Conservation (phyloP, 495 filamentous ascomycete species). For the Penicillium soppii region DNA sequence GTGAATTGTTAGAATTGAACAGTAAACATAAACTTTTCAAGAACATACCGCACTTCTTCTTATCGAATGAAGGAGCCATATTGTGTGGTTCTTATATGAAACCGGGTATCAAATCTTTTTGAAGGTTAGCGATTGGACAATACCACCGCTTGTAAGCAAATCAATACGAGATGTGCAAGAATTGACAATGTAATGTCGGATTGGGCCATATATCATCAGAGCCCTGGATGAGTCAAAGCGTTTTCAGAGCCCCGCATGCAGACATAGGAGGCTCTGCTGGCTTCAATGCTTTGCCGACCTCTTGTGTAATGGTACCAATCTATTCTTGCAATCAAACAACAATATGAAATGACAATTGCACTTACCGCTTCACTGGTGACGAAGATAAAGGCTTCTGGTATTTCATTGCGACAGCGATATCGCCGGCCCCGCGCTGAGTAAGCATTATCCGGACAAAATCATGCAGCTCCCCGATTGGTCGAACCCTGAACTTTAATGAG, state of each 20-base stretch:
- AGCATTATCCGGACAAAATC: constrained; percentile 15
- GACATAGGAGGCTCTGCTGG: not conserved
- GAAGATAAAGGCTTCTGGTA: constrained; percentile 27
- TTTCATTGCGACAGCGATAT: constrained; percentile 33
- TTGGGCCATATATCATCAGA: constrained; percentile 1
- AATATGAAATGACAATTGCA: constrained; percentile 5
- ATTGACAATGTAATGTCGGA: not conserved
- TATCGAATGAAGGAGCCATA: constrained; percentile 37
- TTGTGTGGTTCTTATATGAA: constrained; percentile 14
- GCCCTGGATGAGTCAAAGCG: constrained; percentile 11
- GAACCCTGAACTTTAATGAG: not conserved
- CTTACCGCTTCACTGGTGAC: constrained; percentile 30
- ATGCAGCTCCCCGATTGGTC: constrained; percentile 18
- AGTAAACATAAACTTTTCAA: not conserved
- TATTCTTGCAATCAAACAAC: not conserved
- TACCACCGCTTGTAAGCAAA: too few species aligned
- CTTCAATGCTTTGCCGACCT: constrained; percentile 7
- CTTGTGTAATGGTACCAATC: not conserved
- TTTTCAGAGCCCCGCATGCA: constrained; percentile 6
- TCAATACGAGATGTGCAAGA: not conserved
- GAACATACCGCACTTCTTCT: constrained; percentile 50
- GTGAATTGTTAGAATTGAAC: constrained; percentile 15
- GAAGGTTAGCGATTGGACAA: not conserved
- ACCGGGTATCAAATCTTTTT: constrained; percentile 10
- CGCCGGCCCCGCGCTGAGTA: constrained; percentile 43